Conservation (phyloP, 179 eudicot genomes). For the Actinidia arguta region DNA sequence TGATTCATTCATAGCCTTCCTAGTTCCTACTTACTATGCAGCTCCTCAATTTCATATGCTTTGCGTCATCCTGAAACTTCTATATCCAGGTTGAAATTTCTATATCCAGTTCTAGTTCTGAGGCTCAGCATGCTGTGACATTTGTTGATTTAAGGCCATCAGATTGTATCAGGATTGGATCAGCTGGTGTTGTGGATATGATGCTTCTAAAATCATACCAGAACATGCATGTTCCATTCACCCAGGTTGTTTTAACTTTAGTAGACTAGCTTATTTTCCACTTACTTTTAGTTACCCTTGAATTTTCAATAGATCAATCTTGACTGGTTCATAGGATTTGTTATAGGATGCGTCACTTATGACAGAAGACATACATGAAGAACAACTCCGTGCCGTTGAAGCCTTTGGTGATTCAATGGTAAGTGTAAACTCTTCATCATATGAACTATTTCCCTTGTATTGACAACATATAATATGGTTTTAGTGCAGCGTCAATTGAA, state of each 20-base stretch:
- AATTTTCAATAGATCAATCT: neutral
- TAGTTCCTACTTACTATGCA: constrained; percentile 29
- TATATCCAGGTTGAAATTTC: constrained; percentile 21
- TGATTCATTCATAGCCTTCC: constrained; percentile 14
- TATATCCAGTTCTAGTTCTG: constrained; percentile 1
- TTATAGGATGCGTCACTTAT: constrained; percentile 87
- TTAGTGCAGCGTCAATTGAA: neutral
- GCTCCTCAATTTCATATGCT: constrained; percentile 38
- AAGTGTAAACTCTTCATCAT: constrained; percentile 41
- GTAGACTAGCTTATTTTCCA: constrained; percentile 5
- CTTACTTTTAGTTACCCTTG: neutral
- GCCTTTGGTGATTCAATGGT: constrained; percentile 78
- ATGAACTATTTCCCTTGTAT: constrained; percentile 11
- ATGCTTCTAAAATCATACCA: constrained; percentile 77
- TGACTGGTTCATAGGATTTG: constrained; percentile 3
- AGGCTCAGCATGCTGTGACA: constrained; percentile 17
- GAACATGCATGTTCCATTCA: constrained; percentile 86
- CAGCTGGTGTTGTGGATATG: constrained; percentile 73
- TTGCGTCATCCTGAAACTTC: constrained; percentile 28
- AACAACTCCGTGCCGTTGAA: constrained; percentile 80
- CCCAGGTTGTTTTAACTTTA: constrained; percentile 62
- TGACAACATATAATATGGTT: neutral
- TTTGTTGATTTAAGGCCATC: constrained; percentile 34
- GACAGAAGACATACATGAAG: constrained; percentile 99
- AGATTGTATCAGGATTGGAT: constrained; percentile 62